Percentiles rank a stretch among this genome's conserved stretches.
phyloP scores from a whole-genome alignment of 2,329 filamentous ascomycete species.

The Aquanectria penicillioides region DNA sequence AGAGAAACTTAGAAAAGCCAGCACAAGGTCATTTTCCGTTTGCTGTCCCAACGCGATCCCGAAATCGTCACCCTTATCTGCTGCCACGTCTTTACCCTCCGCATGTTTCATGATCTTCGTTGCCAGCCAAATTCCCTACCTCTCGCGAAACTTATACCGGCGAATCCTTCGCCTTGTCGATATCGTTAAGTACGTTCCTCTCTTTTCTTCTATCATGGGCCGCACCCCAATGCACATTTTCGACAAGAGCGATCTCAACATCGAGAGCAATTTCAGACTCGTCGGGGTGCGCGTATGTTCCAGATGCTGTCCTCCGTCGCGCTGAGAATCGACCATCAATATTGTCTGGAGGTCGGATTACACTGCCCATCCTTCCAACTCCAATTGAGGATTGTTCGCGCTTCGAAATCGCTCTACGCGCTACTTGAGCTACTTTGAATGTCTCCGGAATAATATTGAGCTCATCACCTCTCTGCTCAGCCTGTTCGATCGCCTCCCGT shows the following conservation, averaged over 20 bases:
- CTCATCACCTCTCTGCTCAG: slow-evolving; percentile 83
- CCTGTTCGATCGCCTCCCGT: slow-evolving; percentile 84
- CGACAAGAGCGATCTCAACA: slow-evolving; percentile 39
- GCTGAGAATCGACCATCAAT: slow-evolving; percentile 84
- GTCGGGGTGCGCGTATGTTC: slow-evolving; percentile 76
- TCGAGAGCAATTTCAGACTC: slow-evolving; percentile 55
- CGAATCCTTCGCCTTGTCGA: too few relatives aligned
- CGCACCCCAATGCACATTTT: slow-evolving; percentile 49
- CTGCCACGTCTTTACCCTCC: too few relatives aligned
- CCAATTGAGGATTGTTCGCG: slow-evolving; percentile 40
- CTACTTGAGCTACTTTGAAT: slow-evolving; percentile 72
- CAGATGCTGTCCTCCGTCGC: slow-evolving; percentile 72
- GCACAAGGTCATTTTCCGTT: too few relatives aligned
- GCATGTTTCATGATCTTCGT: too few relatives aligned
- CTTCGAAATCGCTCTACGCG: slow-evolving; percentile 49
- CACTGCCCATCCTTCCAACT: slow-evolving; percentile 62
- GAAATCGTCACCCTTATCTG: too few relatives aligned
- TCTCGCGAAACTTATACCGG: too few relatives aligned
- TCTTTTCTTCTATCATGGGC: slow-evolving; percentile 82
- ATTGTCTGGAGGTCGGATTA: slow-evolving; percentile 76
- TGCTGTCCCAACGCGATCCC: too few relatives aligned
- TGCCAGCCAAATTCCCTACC: too few relatives aligned
- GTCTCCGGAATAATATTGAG: slow-evolving; percentile 90
- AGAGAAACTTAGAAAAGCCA: too few relatives aligned
- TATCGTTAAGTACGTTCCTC: too few relatives aligned